Evolutionary conservation across 2,329 filamentous ascomycete species (phyloP).

Genomic region (Stachybotrys chlorohalonatus): DNA sequence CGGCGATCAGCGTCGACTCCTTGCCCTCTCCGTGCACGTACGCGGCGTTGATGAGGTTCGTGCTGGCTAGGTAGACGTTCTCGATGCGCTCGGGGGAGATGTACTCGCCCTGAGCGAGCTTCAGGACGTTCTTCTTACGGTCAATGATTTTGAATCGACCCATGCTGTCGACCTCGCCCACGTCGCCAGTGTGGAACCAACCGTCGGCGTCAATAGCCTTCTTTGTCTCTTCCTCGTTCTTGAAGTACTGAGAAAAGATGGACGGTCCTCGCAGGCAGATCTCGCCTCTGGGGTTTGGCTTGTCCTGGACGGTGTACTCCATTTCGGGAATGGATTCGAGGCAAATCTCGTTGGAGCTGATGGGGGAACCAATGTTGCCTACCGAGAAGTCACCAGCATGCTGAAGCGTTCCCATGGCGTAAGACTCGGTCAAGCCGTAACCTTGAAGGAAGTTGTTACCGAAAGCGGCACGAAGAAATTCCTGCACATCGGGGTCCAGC

Average conservation of each 20-base stretch:
- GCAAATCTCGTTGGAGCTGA: slow-evolving; percentile 63
- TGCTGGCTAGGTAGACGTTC: slow-evolving; percentile 82
- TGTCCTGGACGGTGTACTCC: slow-evolving; percentile 83
- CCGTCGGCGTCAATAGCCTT: slow-evolving; percentile 79
- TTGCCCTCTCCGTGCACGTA: slow-evolving; percentile 87
- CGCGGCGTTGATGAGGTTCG: slow-evolving; percentile 66
- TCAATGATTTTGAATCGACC: slow-evolving; percentile 92
- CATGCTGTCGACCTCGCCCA: slow-evolving; percentile 72
- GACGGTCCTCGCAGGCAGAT: slow-evolving; percentile 73
- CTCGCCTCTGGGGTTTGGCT: slow-evolving; percentile 84
- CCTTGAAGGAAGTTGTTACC: slow-evolving; percentile 75
- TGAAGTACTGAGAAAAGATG: slow-evolving; percentile 81
- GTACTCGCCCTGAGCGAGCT: slow-evolving; percentile 95
- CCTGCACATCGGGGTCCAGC: slow-evolving; percentile 77
- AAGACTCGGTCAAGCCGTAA: slow-evolving; percentile 91
- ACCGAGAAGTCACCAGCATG: slow-evolving; percentile 58
- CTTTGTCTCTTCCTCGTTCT: slow-evolving; percentile 77
- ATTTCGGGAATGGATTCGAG: slow-evolving; percentile 85
- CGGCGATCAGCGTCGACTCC: slow-evolving; percentile 71
- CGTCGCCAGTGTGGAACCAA: slow-evolving; percentile 96
- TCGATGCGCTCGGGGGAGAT: slow-evolving; percentile 96
- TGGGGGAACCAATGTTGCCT: slow-evolving; percentile 74
- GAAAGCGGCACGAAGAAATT: slow-evolving; percentile 80
- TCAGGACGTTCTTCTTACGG: slow-evolving; percentile 98
- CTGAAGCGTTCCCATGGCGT: slow-evolving; percentile 69